Evolutionary conservation across 495 filamentous ascomycete genomes (phyloP), one percentile per base, ranked within the genome.

Genomic region (Penicillium herquei): DNA sequence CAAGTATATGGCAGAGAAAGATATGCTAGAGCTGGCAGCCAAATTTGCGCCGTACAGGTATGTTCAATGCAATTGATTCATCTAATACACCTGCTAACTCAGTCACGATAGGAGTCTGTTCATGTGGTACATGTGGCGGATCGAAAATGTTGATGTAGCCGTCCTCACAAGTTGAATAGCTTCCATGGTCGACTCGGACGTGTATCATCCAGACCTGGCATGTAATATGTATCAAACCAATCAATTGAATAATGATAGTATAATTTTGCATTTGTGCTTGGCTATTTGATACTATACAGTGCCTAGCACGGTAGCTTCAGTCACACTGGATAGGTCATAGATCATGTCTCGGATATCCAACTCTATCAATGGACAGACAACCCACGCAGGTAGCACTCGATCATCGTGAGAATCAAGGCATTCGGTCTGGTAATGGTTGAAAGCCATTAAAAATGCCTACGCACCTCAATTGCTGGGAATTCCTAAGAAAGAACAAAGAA

Each of bases 1-100:
- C 84, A 98, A 97, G 78, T 98, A 96, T 66, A 94, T 97, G 90
- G 78, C 80, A 11, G 94, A 98, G 71, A 81, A 82, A 52, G 94
- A 98, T 61, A 98, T 98, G 94, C 68, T 88, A 60, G 86, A 92
- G 60, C 71, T 87, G 49, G 84, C 89, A 3, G 89, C 87, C 9
- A 84, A 81, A 66, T 98, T 96, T 65, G 78, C 81, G 33, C 92
- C 92, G 3, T 97, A 92, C 70, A 82, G 91, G 86, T 81, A 70
- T 76, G 74, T 83, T 48, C 31, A 18, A 12, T n/a, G 17, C 26
- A 4, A 17, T 6, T 6, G 34, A 48, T 31, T 9, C 2, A 37
- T 37, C 34, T 10, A 2, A 9, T 1, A 37, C 26, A 14, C 11
- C 41, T 14, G 37, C 6, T 65, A 14, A 64, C 34, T 52, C 39